Evolutionary conservation across 192 early-diverging fungal genomes (phyloP), one percentile per base, ranked within the genome.

Genomic region (Backusella sp.): DNA sequence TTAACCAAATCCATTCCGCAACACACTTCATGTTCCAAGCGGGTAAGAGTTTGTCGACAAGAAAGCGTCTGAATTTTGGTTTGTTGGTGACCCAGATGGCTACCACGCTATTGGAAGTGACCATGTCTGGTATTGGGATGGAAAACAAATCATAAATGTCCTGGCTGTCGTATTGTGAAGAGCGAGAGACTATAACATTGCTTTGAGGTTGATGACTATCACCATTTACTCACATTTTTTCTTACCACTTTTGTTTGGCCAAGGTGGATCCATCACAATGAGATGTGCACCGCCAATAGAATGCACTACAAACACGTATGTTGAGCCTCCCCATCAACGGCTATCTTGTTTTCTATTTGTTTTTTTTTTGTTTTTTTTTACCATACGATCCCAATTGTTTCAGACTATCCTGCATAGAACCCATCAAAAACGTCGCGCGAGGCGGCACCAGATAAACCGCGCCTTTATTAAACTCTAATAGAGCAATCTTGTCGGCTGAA

Each of bases 31-130:
- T 35, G 0, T 85, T 84, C 91, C 91, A 94, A 11, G 87, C 81
- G 0, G 86, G 82, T 66, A 93, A 88, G 52, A 94, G 82, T 76
- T 93, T 94, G 19, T 92, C 83, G 0, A 79, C 32, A 6, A 94
- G 86, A 35, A 94, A 89, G 2, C 46, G 75, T 12, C 83, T 81
- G 56, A 85, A 85, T 59, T 91, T 91, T 46, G 86, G 86, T 35
- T 88, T 86, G 69, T 94, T 93, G 12, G 92, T 92, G 6, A 94
- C 86, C 93, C 93, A 94, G 0, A 93, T 86, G 5, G 87, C 88
- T 4, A 93, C 81, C 8, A 88, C 26, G 17, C 23, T 28, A 23
- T 72, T 8, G 19, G 77, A 36, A 1, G 32, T 36, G 2, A 88
- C n/a, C 59, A 91, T 78, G 0, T 79, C 72, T 7, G 80, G 77